Percentiles rank a stretch among this genome's conserved stretches.
These are phyloP conservation scores for Verticillium tricorpus DNA, from an alignment of 2,329 filamentous ascomycete species.

Conservation along the genomic window DNA sequence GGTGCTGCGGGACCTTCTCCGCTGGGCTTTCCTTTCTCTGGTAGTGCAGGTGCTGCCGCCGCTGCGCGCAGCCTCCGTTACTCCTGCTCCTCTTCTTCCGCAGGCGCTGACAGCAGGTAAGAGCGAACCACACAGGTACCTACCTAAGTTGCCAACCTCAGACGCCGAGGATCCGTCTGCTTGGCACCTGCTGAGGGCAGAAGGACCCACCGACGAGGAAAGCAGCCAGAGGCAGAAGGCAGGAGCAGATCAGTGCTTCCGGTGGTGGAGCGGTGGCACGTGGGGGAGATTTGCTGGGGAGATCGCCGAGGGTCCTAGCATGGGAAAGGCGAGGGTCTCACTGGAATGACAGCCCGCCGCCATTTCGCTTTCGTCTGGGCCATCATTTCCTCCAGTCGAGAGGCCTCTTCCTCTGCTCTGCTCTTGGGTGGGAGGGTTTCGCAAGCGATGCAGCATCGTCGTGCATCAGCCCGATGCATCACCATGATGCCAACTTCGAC, in stretches of 20 bases:
- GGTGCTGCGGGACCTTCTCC: not conserved
- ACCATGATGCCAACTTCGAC: no score
- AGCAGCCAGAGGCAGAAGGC: not conserved
- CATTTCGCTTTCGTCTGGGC: not conserved
- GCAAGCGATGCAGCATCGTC: no score
- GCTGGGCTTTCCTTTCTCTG: not conserved
- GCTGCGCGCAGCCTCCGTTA: not conserved
- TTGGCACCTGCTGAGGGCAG: not conserved
- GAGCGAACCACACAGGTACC: no score
- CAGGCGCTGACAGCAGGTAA: not conserved
- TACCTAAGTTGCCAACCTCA: not conserved
- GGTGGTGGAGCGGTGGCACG: not conserved
- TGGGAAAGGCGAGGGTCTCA: not conserved
- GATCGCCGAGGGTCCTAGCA: not conserved
- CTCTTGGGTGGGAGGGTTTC: no score
- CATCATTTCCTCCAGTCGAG: not conserved
- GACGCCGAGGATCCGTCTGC: not conserved
- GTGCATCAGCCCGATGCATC: no score
- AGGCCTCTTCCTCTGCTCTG: not conserved
- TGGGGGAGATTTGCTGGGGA: not conserved
- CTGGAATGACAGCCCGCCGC: not conserved
- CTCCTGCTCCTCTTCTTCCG: not conserved
- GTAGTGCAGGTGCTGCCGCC: no score
- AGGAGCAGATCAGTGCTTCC: not conserved
- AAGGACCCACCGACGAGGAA: not conserved